These are phyloP conservation scores for Podospora conica DNA, from an alignment of 495 filamentous ascomycete genomes.

Conservation along the genomic window DNA sequence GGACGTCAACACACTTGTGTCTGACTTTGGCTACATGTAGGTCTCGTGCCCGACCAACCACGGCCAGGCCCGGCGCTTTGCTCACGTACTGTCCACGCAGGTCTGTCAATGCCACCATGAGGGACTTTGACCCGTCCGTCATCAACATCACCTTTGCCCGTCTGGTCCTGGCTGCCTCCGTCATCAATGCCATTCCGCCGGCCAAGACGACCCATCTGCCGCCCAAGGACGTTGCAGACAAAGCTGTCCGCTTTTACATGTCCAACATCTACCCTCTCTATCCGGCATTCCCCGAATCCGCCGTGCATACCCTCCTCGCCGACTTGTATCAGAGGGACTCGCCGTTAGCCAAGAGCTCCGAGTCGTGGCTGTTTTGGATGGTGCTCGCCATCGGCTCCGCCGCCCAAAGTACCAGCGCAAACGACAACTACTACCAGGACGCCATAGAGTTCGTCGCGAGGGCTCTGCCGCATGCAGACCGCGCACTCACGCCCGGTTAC, in stretches of 20 bases:
- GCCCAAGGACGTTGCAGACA: slow-evolving; percentile 53
- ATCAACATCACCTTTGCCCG: slow-evolving; percentile 81
- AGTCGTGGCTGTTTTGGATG: slow-evolving; percentile 83
- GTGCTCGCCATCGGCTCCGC: slow-evolving; percentile 74
- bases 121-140: slow-evolving; percentile 84
- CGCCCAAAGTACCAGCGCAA: slow-evolving; percentile 60
- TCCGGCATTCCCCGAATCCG: slow-evolving; percentile 71
- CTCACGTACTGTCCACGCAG: slow-evolving; percentile 36
- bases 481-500: slow-evolving; percentile 76
- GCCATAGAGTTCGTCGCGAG: slow-evolving; percentile 60
- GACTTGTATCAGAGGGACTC: slow-evolving; percentile 63
- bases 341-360: slow-evolving; percentile 58
- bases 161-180: slow-evolving; percentile 67
- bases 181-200: slow-evolving; percentile 57
- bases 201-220: slow-evolving; percentile 54
- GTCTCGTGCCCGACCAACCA: slow-evolving; percentile 15
- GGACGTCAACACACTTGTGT: slow-evolving; percentile 73
- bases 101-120: slow-evolving; percentile 83
- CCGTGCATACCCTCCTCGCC: slow-evolving; percentile 68
- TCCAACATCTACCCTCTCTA: slow-evolving; percentile 71
- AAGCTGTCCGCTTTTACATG: slow-evolving; percentile 74
- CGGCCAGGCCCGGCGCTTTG: neutral
- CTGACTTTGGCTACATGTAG: slow-evolving; percentile 74
- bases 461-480: slow-evolving; percentile 69
- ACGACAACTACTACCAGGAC: slow-evolving; percentile 57